Conservation (phyloP, 2,329 filamentous ascomycete genomes). For the Anthostomella pinea region DNA sequence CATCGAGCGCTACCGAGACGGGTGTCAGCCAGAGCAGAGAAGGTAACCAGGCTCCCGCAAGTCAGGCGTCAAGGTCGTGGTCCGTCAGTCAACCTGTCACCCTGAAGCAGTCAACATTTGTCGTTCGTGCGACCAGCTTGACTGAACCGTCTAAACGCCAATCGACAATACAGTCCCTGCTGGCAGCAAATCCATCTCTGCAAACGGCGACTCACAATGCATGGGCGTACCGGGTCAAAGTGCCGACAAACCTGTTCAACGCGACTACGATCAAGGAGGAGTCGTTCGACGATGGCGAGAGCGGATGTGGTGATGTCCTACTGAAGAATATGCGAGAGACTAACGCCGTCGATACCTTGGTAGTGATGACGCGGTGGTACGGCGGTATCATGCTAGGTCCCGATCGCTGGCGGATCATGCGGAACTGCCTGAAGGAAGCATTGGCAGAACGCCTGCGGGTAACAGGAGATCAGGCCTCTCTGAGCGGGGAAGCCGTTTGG, state of each 20-base stretch:
- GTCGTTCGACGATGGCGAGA: conserved; percentile 61
- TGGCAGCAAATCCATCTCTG: conserved; percentile 48
- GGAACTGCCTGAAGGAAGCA: conserved; percentile 52
- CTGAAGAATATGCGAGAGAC: conserved; percentile 52
- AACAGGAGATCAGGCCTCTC: conserved; percentile 37
- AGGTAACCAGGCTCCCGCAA: conserved; percentile 12
- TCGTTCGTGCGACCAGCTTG: conserved; percentile 50
- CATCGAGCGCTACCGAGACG: conserved; percentile 14
- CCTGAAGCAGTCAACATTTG: conserved; percentile 54
- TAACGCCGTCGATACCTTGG: conserved; percentile 48
- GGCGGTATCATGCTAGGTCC: conserved; percentile 60
- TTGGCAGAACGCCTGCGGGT: conserved; percentile 49
- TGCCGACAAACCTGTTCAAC: conserved; percentile 31
- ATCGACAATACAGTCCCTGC: conserved; percentile 44
- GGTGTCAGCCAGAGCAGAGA: conserved; percentile 17
- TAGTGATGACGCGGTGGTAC: conserved; percentile 62
- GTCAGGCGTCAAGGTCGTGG: conserved; percentile 41
- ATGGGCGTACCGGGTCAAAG: conserved; percentile 47
- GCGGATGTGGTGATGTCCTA: conserved; percentile 55
- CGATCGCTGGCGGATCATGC: conserved; percentile 62
- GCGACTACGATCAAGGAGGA: conserved; percentile 44
- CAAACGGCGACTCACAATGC: conserved; percentile 56
- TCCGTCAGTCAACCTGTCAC: conserved; percentile 49
- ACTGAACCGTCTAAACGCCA: conserved; percentile 39
- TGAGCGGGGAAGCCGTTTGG: conserved; percentile 57